Base-by-base conservation (phyloP, 768 basidiomycete genomes). In the Gautieria morchelliformis region DNA sequence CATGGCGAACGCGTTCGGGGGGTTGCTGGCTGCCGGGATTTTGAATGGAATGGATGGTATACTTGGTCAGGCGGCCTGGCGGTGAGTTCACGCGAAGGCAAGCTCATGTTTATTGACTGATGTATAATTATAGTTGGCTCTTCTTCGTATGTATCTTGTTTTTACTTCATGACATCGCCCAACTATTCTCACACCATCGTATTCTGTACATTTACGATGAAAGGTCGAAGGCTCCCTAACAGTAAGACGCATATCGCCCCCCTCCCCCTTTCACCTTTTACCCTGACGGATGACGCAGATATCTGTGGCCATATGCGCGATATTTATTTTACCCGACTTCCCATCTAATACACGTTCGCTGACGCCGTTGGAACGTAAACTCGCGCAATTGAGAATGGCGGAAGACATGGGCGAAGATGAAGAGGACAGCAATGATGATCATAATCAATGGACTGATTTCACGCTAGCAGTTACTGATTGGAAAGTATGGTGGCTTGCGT, bases 1-100 rank as follows among this genome's bases (percentile, higher is more conserved):
- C 30, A 82, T 90, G 53, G 83, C 81, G 55, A 93, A 91, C 72
- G 89, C 88, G 0, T 89, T 91, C 65, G 89, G 89, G 4, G 77
- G 87, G 2, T 71, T 92, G 12, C 79, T 92, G 52, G 87, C 89
- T 11, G 85, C 87, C 32, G 84, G 80, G 1, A 87, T 92, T 53
- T 77, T 92, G 17, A 75, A 79, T 61, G 71, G 72, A 12, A 88
- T 91, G 85, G 78, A 89, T 40, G 85, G 83, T 6, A 75, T 74
- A 55, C 71, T 81, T 15, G 89, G 88, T 0, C 73, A 78, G 58
- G 75, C 84, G 10, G 85, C 85, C 0, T 93, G 89, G 89, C 73
- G 84, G 79, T 85, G 66, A 68, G 75, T 60, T 55, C 22, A 59
- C 8, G 41, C 59, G 27, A 27, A 62, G 49, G 48, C 40, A 12